Percentiles rank a stretch among this genome's conserved stretches.
Conservation (phyloP, 306 rosid genomes). For the Ammopiptanthus mongolicus region DNA sequence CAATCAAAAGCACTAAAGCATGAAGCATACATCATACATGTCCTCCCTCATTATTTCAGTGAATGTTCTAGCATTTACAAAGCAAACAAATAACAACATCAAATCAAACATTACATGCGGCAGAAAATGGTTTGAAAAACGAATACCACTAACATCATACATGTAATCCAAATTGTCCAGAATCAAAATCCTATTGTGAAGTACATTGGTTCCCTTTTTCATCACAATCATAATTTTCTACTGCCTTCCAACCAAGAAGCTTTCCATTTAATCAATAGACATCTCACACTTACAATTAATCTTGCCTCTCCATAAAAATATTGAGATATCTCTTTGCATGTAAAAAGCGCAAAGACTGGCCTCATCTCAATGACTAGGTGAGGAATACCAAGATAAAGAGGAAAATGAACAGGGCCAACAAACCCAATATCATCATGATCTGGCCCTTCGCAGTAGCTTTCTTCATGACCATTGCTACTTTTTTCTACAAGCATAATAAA, state of each 20-base stretch:
- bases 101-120: neutral
- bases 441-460: slow-evolving; percentile 88
- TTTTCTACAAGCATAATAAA: slow-evolving; percentile 62
- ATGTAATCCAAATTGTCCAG: slow-evolving; percentile 4
- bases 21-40: no score
- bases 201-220: slow-evolving; percentile 10
- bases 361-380: slow-evolving; percentile 41
- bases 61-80: neutral
- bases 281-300: neutral
- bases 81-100: neutral
- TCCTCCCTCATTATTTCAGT: neutral
- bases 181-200: slow-evolving; percentile 22
- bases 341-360: slow-evolving; percentile 14
- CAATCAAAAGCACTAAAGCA: neutral
- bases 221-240: slow-evolving; percentile 18
- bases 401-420: slow-evolving; percentile 72
- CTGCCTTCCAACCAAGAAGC: slow-evolving; percentile 9
- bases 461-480: slow-evolving; percentile 85
- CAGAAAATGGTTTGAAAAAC: neutral
- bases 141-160: neutral
- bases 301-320: slow-evolving; percentile 11
- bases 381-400: slow-evolving; percentile 84
- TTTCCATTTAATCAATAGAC: neutral
- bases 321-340: slow-evolving; percentile 13
- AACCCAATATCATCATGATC: slow-evolving; percentile 71